Conservation (phyloP, 352 stramenopile genomes). For the Pythium oligandrum region DNA sequence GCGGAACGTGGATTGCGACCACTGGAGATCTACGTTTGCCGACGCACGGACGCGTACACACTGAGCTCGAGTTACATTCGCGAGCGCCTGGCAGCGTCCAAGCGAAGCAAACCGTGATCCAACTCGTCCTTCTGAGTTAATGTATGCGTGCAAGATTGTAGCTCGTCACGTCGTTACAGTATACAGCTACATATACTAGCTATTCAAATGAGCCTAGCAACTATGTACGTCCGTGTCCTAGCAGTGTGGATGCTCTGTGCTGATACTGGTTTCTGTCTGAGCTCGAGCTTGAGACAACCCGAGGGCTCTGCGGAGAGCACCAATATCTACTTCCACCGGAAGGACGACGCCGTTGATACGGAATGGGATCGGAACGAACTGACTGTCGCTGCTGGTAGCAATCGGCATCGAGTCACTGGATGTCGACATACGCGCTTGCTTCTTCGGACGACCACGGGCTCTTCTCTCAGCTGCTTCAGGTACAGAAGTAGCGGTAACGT, state of each 20-base stretch:
- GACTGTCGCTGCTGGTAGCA: constrained; percentile 12
- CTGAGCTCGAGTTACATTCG: constrained; percentile 84
- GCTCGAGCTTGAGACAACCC: constrained; percentile 17
- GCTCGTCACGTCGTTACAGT: too few relatives aligned
- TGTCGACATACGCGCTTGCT: not conserved
- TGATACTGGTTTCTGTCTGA: not conserved
- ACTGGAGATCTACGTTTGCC: constrained; percentile 73
- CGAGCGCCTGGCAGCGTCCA: constrained; percentile 36
- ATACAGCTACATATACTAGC: too few relatives aligned
- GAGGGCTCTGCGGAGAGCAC: constrained; percentile 45
- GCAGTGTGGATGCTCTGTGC: not conserved
- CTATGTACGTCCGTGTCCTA: too few relatives aligned
- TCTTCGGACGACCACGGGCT: not conserved
- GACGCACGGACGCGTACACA: constrained; percentile 75
- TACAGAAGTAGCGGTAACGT: constrained; percentile 13
- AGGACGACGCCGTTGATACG: constrained; percentile 72
- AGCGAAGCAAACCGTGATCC: too few relatives aligned
- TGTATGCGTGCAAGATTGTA: too few relatives aligned
- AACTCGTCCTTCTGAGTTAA: too few relatives aligned
- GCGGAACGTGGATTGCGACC: constrained; percentile 42
- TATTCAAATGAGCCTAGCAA: too few relatives aligned
- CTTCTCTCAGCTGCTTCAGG: constrained; percentile 7
- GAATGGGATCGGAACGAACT: constrained; percentile 61
- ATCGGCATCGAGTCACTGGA: not conserved
- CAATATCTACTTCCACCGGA: constrained; percentile 64